Percentiles rank a stretch among this genome's conserved stretches.
These are phyloP conservation scores for Vitis rotundifolia DNA, from an alignment of 164 flowering plant genomes.

Conservation along the genomic window DNA sequence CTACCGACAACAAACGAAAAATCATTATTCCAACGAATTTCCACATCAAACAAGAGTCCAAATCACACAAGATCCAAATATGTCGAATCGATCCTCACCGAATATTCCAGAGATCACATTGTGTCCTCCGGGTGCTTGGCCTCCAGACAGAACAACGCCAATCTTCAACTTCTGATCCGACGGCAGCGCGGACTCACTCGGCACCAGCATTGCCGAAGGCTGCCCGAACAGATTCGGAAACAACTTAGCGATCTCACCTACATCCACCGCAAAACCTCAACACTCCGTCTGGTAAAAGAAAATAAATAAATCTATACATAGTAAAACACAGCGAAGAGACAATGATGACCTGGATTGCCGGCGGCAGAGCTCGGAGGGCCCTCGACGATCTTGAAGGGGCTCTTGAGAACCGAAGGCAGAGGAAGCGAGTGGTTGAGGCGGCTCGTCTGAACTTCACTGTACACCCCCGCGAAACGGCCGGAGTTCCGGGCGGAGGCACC, in stretches of 20 bases:
- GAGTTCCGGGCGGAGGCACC: conserved; percentile 14
- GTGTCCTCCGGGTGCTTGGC: conserved; percentile 99
- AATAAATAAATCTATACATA: neutral
- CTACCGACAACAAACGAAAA: conserved; percentile 29
- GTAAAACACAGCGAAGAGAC: neutral
- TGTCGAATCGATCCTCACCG: conserved; percentile 40
- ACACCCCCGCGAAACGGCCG: conserved; percentile 57
- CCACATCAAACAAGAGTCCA: neutral
- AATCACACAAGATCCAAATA: neutral
- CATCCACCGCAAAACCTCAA: conserved; percentile 2
- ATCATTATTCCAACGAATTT: neutral
- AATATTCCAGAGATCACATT: conserved; percentile 91
- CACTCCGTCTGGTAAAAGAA: neutral
- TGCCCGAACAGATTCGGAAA: conserved; percentile 86
- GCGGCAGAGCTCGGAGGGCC: conserved; percentile 90
- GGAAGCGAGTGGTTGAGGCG: conserved; percentile 73
- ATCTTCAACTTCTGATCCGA: conserved; percentile 67
- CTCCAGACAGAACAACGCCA: conserved; percentile 96
- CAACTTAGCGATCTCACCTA: conserved; percentile 92
- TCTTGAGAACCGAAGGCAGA: conserved; percentile 69
- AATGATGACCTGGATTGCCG: conserved; percentile 68
- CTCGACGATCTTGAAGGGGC: conserved; percentile 59
- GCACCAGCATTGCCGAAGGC: conserved; percentile 76
- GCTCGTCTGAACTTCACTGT: conserved; percentile 75
- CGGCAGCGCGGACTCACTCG: conserved; percentile 29